Evolutionary conservation across 352 stramenopile genomes (phyloP).

Genomic region (Halophytophthora polymorphica): DNA sequence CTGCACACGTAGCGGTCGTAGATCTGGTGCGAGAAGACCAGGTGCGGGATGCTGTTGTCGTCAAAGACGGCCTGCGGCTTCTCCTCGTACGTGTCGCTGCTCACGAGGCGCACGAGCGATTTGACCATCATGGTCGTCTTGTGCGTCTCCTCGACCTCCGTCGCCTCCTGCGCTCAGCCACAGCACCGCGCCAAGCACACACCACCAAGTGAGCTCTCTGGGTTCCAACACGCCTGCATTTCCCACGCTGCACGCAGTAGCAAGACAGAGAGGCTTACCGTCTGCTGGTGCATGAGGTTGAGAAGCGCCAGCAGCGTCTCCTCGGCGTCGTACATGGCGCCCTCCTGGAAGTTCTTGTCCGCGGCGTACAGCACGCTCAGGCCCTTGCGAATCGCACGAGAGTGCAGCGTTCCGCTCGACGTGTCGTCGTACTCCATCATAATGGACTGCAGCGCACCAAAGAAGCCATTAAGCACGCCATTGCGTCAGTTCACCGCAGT

Average conservation of each 20-base stretch:
- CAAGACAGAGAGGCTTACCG: conserved; percentile 14
- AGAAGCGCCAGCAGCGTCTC: conserved; percentile 81
- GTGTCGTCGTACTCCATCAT: conserved; percentile 86
- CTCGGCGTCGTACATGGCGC: conserved; percentile 86
- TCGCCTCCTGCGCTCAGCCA: conserved; percentile 51
- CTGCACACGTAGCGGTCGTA: conserved; percentile 79
- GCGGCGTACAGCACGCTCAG: conserved; percentile 81
- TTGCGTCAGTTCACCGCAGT: too few relatives aligned
- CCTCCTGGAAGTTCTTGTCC: conserved; percentile 85
- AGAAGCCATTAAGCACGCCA: neutral
- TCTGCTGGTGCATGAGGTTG: conserved; percentile 87
- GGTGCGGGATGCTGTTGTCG: conserved; percentile 82
- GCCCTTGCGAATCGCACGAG: conserved; percentile 71
- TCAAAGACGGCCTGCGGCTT: conserved; percentile 73
- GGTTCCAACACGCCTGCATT: too few relatives aligned
- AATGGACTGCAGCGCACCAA: conserved; percentile 33
- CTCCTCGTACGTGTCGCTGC: conserved; percentile 58
- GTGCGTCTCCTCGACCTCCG: conserved; percentile 68
- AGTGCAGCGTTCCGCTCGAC: conserved; percentile 73
- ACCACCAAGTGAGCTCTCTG: neutral
- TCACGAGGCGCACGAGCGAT: conserved; percentile 68
- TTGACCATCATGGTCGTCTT: conserved; percentile 74
- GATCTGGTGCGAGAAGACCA: conserved; percentile 87
- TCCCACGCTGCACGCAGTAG: neutral
- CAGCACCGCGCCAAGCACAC: neutral